Evolutionary conservation across 306 rosid genomes (phyloP).

Genomic region (Argentina anserina): DNA sequence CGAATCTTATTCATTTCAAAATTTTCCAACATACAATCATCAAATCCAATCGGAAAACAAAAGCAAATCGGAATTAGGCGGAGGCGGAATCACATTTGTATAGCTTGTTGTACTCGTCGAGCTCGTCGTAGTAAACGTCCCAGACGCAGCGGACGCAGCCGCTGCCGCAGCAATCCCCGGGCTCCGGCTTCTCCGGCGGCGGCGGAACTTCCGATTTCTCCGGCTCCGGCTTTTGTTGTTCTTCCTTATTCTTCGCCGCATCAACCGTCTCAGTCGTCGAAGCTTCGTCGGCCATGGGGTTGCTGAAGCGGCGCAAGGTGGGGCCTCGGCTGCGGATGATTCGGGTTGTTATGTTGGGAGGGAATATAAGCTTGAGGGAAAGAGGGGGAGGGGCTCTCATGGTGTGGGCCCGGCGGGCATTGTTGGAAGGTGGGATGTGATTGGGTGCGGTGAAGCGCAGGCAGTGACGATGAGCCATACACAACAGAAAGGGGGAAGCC

Average conservation of each 20-base stretch:
- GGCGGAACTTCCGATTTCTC: slow-evolving; percentile 39
- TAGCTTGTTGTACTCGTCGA: slow-evolving; percentile 64
- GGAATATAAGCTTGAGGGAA: not conserved
- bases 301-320: not conserved
- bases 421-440: slow-evolving; percentile 1
- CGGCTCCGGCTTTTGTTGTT: not conserved
- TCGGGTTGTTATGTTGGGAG: slow-evolving; percentile 3
- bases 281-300: slow-evolving; percentile 30
- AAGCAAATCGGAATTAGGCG: not conserved
- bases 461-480: slow-evolving; percentile 10
- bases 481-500: not conserved
- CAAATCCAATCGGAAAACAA: not conserved
- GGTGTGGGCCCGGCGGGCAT: slow-evolving; percentile 20
- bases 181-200: slow-evolving; percentile 69
- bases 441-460: slow-evolving; percentile 6
- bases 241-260: slow-evolving; percentile 1
- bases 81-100: slow-evolving; percentile 34
- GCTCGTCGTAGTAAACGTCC: slow-evolving; percentile 85
- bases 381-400: slow-evolving; percentile 20
- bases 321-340: not conserved
- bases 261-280: not conserved
- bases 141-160: slow-evolving; percentile 95
- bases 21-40: not conserved
- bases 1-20: not conserved
- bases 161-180: slow-evolving; percentile 89